Percentiles rank a stretch among this genome's conserved stretches.
Evolutionary conservation across 1,284 basidiomycete species (phyloP).

Genomic region (Irpex sp.): DNA sequence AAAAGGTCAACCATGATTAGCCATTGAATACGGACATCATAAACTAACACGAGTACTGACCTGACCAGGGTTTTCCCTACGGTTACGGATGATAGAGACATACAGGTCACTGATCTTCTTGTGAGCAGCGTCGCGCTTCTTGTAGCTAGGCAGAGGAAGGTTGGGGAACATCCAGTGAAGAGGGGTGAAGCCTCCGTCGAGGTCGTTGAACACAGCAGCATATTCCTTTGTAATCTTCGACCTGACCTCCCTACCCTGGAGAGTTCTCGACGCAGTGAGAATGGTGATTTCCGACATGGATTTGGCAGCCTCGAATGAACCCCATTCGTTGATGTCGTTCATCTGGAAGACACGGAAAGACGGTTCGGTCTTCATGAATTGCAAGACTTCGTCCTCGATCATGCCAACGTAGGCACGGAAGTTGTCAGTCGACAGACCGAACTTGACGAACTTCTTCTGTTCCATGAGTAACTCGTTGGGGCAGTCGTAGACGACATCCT

Average conservation of each 20-base stretch:
- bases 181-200: slow-evolving; percentile 91
- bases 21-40: background rate
- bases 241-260: slow-evolving; percentile 92
- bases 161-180: slow-evolving; percentile 95
- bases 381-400: slow-evolving; percentile 80
- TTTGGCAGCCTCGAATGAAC: slow-evolving; percentile 67
- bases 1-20: background rate
- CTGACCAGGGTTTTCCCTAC: slow-evolving; percentile 50
- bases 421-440: slow-evolving; percentile 90
- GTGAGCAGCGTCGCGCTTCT: slow-evolving; percentile 84
- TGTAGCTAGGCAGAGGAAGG: slow-evolving; percentile 87
- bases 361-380: slow-evolving; percentile 61
- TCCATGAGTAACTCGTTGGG: slow-evolving; percentile 98
- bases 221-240: slow-evolving; percentile 77
- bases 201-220: slow-evolving; percentile 82
- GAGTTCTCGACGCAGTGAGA: slow-evolving; percentile 86
- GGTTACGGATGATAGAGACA: slow-evolving; percentile 78
- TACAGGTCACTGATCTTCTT: slow-evolving; percentile 95
- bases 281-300: slow-evolving; percentile 92
- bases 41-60: slow-evolving; percentile 20
- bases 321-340: slow-evolving; percentile 66
- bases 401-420: slow-evolving; percentile 88
- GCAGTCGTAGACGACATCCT: slow-evolving; percentile 96
- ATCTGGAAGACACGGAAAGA: slow-evolving; percentile 57
- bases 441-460: slow-evolving; percentile 97